Conservation (phyloP, 768 basidiomycete genomes). For the Boletales sp. region DNA sequence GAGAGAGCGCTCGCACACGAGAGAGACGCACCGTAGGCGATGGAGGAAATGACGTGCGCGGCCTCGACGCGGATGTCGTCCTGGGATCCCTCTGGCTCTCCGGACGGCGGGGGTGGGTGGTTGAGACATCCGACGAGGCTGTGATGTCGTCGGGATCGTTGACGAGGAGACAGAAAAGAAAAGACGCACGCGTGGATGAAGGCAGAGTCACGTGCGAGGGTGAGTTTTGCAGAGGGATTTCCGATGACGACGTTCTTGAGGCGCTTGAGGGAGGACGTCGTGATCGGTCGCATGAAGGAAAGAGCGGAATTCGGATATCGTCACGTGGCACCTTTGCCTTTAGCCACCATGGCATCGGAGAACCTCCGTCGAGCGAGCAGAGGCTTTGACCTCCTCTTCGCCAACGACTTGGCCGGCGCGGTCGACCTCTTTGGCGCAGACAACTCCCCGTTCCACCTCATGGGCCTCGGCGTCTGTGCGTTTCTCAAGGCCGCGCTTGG, state of each 20-base stretch:
- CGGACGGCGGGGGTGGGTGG: conserved; percentile 30
- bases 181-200: conserved; percentile 53
- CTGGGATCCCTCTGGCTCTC: conserved; percentile 35
- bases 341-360: conserved; percentile 3
- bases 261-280: conserved; percentile 46
- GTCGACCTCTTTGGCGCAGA: conserved; percentile 40
- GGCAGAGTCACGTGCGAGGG: conserved; percentile 51
- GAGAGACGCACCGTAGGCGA: conserved; percentile 61
- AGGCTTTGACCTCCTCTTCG: conserved; percentile 71
- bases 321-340: no score
- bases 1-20: no score
- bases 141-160: no score
- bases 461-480: conserved; percentile 68
- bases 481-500: conserved; percentile 78
- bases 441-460: conserved; percentile 65
- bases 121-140: conserved; percentile 62
- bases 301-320: no score
- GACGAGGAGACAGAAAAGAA: neutral
- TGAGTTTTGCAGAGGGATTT: conserved; percentile 67
- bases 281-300: no score
- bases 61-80: conserved; percentile 66
- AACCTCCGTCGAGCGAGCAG: conserved; percentile 33
- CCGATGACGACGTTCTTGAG: conserved; percentile 78
- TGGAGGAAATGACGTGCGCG: conserved; percentile 69
- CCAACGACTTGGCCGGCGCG: conserved; percentile 60